Percentiles rank a stretch among this genome's conserved stretches.
Conservation (phyloP, 2,329 filamentous ascomycete genomes). For the Lachnellula suecica region DNA sequence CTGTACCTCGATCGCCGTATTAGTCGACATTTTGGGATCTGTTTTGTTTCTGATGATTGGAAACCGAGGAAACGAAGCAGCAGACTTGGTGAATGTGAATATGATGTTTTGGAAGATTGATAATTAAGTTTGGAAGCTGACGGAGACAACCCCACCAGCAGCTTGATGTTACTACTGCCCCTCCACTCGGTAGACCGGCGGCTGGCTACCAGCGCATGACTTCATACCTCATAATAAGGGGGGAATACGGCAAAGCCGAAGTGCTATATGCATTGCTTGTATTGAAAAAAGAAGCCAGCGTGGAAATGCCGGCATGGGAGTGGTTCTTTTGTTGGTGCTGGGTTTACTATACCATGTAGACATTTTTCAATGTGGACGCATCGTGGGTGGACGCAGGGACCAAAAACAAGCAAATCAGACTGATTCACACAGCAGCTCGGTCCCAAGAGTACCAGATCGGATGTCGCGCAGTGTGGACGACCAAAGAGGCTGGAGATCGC, state of each 20-base stretch:
- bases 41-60: not conserved
- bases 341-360: not conserved
- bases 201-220: not conserved
- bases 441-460: no score
- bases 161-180: not conserved
- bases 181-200: not conserved
- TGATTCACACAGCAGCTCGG: no score
- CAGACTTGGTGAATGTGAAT: no score
- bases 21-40: constrained; percentile 22
- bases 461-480: no score
- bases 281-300: not conserved
- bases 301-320: not conserved
- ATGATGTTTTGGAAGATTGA: no score
- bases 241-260: not conserved
- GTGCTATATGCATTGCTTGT: not conserved
- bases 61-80: not conserved
- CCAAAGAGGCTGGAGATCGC: not conserved
- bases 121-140: no score
- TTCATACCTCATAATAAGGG: not conserved
- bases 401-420: no score
- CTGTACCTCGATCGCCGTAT: constrained; percentile 25
- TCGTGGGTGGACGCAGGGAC: not conserved
- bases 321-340: not conserved
- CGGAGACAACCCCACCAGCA: not conserved
- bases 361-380: not conserved